These are phyloP conservation scores for Phragmites australis DNA, from an alignment of 176 grass and related monocot genomes.

Conservation along the genomic window DNA sequence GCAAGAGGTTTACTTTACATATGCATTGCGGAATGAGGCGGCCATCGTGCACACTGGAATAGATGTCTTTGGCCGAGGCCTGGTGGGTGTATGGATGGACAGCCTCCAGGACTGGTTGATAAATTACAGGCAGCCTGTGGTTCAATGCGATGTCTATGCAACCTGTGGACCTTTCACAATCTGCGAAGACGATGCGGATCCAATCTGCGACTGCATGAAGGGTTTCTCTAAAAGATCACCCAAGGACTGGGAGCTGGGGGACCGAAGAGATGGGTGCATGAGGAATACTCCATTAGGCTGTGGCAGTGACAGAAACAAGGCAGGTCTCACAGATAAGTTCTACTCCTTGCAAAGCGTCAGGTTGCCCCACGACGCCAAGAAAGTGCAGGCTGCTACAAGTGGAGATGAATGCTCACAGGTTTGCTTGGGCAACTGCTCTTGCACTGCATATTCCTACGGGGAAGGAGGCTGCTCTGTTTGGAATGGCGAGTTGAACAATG, in stretches of 20 bases:
- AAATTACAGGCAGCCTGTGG: no score
- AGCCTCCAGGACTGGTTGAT: conserved; percentile 51
- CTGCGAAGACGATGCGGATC: conserved; percentile 33
- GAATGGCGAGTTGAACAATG: conserved; percentile 40
- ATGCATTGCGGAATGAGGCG: conserved; percentile 8
- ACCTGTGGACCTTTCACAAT: conserved; percentile 56
- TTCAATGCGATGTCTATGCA: conserved; percentile 55
- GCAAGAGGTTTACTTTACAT: conserved; percentile 32
- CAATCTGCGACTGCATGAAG: conserved; percentile 49
- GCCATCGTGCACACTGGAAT: conserved; percentile 25
- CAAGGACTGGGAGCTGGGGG: conserved; percentile 45
- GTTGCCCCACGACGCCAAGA: conserved; percentile 33
- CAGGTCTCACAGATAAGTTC: conserved; percentile 37
- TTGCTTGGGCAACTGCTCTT: conserved; percentile 46
- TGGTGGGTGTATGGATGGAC: no score
- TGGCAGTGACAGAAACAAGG: not conserved
- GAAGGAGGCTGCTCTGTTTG: conserved; percentile 27
- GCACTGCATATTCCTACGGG: conserved; percentile 34
- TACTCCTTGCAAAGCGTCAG: conserved; percentile 20
- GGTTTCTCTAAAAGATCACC: conserved; percentile 41
- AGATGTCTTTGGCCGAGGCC: conserved; percentile 46
- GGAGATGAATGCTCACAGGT: no score
- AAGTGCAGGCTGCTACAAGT: no score
- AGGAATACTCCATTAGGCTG: conserved; percentile 52
- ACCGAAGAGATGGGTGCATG: conserved; percentile 45